Percentiles rank a stretch among this genome's conserved stretches.
These are phyloP conservation scores for Diaporthe humulicola DNA, from an alignment of 2,329 filamentous ascomycete species.

Conservation along the genomic window DNA sequence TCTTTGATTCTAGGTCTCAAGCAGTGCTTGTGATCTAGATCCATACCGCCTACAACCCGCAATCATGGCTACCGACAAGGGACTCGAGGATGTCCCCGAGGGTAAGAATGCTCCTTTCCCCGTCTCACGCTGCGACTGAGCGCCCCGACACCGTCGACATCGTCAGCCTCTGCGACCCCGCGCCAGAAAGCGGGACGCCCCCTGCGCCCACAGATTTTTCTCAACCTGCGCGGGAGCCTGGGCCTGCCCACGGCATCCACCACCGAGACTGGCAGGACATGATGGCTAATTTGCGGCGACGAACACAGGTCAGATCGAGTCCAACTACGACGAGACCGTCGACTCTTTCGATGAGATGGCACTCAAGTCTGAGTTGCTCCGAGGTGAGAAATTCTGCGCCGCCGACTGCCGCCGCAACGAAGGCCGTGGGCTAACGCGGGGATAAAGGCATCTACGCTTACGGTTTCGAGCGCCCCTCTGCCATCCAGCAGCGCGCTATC, in stretches of 20 bases:
- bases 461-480: constrained; percentile 99
- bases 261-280: constrained; percentile 5
- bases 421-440: constrained; percentile 44
- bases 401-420: constrained; percentile 38
- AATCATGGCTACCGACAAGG: constrained; percentile 99
- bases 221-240: constrained; percentile 5
- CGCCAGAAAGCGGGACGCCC: constrained; percentile 26
- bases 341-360: constrained; percentile 99
- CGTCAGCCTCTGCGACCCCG: constrained; percentile 35
- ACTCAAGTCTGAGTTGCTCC: constrained; percentile 96
- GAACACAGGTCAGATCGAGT: constrained; percentile 93
- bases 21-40: constrained; percentile 83
- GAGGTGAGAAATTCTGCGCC: constrained; percentile 70
- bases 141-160: constrained; percentile 17
- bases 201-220: constrained; percentile 34
- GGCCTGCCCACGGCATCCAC: background rate
- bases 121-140: constrained; percentile 14
- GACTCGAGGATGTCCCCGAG: constrained; percentile 98
- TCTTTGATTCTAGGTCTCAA: constrained; percentile 75
- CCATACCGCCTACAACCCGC: constrained; percentile 69
- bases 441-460: constrained; percentile 92
- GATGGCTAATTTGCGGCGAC: constrained; percentile 31
- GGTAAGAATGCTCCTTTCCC: constrained; percentile 68
- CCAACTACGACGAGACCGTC: constrained; percentile 99
- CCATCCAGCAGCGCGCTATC: constrained; percentile 99